Evolutionary conservation across 441 rosid genomes (phyloP), one percentile per base, ranked within the genome.

Genomic region (Aleurites moluccanus): DNA sequence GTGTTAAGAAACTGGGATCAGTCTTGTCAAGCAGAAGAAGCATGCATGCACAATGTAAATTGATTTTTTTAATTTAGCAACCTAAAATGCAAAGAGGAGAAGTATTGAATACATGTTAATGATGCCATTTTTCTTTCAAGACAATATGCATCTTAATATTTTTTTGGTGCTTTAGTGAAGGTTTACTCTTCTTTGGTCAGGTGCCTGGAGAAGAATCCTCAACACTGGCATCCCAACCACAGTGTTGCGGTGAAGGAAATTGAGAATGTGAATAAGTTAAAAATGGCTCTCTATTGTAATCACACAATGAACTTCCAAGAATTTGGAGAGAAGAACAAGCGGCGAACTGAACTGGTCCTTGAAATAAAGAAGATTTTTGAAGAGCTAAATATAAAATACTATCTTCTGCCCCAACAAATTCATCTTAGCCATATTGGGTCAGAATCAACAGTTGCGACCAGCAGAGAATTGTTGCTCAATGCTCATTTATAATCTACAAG

Each of bases 261-360:
- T 45, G 96, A 90, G 83, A 83, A 88, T 27, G 77, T 92, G 67
- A 92, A 87, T 80, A 86, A 83, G 80, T 66, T 93, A 75, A 86
- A 83, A 75, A 72, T 92, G 84, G 92, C 75, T 61, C 80, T 90
- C 62, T 76, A 64, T 44, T 77, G 89, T 71, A 71, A 21, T 30
- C 96, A 85, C 75, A 85, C 88, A 25, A 86, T 89, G 75, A 94
- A 86, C 83, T 94, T 88, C 83, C 98, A 92, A 75, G 86, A 88
- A 8, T 89, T 14, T 2, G 78, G 47, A 28, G 95, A 89, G 90
- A 92, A 82, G 84, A 86, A 73, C 83, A 64, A 72, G 27, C 87
- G 98, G 52, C 80, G 86, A 77, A 85, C 86, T 18, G 91, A 83
- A 35, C 87, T 93, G 21, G 79, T 89, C 30, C 55, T 87, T 42